phyloP scores from a whole-genome alignment of 495 filamentous ascomycete genomes.

The Hyaloscypha bicolor region DNA sequence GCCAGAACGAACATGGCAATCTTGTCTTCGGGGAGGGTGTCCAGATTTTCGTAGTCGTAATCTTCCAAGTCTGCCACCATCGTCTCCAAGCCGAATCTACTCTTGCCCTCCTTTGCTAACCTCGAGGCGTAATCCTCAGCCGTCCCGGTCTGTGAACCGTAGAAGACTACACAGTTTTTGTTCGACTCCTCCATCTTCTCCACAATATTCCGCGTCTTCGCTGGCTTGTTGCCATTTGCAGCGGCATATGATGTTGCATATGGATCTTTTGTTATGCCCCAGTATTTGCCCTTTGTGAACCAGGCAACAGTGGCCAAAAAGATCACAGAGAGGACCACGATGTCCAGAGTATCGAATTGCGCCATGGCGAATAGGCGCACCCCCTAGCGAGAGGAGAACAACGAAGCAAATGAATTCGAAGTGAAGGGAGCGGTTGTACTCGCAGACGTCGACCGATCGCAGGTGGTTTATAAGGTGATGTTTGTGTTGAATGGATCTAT shows the following conservation, averaged over 20 bases:
- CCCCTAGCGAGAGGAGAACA: background rate
- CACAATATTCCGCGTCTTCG: constrained; percentile 86
- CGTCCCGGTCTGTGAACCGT: constrained; percentile 97
- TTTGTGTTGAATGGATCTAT: background rate
- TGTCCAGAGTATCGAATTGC: constrained; percentile 93
- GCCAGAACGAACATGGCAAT: constrained; percentile 93
- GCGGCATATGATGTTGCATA: constrained; percentile 71
- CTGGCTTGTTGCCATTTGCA: constrained; percentile 75
- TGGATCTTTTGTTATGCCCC: constrained; percentile 85
- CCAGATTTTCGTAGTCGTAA: constrained; percentile 95
- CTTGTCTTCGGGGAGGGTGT: constrained; percentile 86
- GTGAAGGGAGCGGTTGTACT: background rate
- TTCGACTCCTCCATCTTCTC: constrained; percentile 94
- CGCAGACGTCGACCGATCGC: background rate
- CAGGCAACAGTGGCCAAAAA: constrained; percentile 89
- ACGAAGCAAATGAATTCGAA: background rate
- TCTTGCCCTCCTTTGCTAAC: constrained; percentile 94
- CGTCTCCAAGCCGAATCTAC: constrained; percentile 93
- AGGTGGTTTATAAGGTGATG: background rate
- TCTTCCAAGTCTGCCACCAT: constrained; percentile 99
- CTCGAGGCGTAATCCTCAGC: constrained; percentile 99
- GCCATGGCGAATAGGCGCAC: constrained; percentile 63
- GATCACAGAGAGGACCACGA: constrained; percentile 83
- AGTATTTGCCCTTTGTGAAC: constrained; percentile 94
- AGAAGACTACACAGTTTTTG: constrained; percentile 98